Percentiles rank a stretch among this genome's conserved stretches.
Conservation (phyloP, 768 basidiomycete genomes). For the Floccularia luteovirens region DNA sequence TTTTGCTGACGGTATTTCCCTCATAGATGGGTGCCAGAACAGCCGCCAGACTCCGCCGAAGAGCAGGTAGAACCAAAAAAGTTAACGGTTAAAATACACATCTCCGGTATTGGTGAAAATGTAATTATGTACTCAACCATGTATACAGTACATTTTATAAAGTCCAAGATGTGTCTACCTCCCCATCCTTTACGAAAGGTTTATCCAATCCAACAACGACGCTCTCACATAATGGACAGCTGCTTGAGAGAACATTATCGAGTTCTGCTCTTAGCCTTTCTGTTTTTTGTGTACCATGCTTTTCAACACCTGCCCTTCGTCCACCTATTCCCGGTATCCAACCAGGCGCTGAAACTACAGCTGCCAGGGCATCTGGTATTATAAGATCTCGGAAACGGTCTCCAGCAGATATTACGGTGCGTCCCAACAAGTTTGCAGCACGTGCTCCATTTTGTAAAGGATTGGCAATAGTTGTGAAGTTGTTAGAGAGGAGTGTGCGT, state of each 20-base stretch:
- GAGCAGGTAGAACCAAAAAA: slow-evolving; percentile 73
- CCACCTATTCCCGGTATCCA: slow-evolving; percentile 72
- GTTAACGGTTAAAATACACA: slow-evolving; percentile 54
- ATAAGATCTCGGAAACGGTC: slow-evolving; percentile 90
- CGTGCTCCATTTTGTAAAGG: slow-evolving; percentile 58
- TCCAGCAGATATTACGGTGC: slow-evolving; percentile 81
- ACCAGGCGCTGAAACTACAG: slow-evolving; percentile 68
- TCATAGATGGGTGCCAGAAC: slow-evolving; percentile 75
- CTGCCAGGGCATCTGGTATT: slow-evolving; percentile 87
- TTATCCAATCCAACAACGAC: slow-evolving; percentile 81
- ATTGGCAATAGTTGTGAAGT: slow-evolving; percentile 46
- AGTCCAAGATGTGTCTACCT: slow-evolving; percentile 73
- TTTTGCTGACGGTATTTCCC: slow-evolving; percentile 4
- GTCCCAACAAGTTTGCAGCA: slow-evolving; percentile 61
- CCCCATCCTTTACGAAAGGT: slow-evolving; percentile 76
- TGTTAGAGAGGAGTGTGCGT: slow-evolving; percentile 69
- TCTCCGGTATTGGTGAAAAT: not conserved
- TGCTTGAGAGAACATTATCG: slow-evolving; percentile 83
- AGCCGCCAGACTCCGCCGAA: slow-evolving; percentile 64
- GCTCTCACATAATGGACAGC: slow-evolving; percentile 90
- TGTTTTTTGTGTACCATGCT: slow-evolving; percentile 48
- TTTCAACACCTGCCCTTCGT: slow-evolving; percentile 39
- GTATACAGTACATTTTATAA: slow-evolving; percentile 25
- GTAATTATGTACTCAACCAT: not conserved
- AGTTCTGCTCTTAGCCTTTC: slow-evolving; percentile 78